Evolutionary conservation across 2,329 filamentous ascomycete genomes (phyloP), one percentile per base, ranked within the genome.

Genomic region (Ramularia endophylla): DNA sequence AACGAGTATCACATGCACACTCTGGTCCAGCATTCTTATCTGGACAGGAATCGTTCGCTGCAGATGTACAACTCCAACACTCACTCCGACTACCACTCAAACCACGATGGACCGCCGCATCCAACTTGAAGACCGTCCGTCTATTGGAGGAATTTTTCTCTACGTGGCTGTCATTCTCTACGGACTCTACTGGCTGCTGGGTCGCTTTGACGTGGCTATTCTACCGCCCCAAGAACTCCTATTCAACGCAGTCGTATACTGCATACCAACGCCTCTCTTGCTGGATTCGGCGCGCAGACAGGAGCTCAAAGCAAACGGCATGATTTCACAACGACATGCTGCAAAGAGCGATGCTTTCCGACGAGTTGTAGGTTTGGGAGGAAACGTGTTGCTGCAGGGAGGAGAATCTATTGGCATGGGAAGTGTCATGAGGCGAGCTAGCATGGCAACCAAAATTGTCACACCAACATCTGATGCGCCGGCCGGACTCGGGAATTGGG

Each of bases 401-500:
- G 62, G 62, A n/a, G 64, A 64, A 13, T 40, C 46, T 9, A 43
- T 52, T n/a, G 47, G 49, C 8, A 41, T 50, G 19, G 44, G 46
- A 13, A 51, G 63, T 22, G 56, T 66, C 7, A 46, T 60, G 34
- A 44, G 60, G 27, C 44, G 51, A 25, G 43, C 57, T 29, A 57
- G 57, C 27, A 44, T 38, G 16, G 16, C 19, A 9, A 41, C 36
- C 36, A 55, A 50, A 34, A 55, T 40, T 2, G 37, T 44, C 13
- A 25, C 38, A 17, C 13, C 41, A 2, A 50, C 45, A n/a, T 57
- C 56, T 8, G 56, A 62, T 42, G 62, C 58, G 9, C 71, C 71
- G 11, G 60, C 70, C 1, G 92, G 92, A 0, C 68, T 97, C 39
- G 87, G 87, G 8, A 98, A 98, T 62, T 83, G 81, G 68, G 87